Evolutionary conservation across 495 filamentous ascomycete genomes (phyloP).

Genomic region (Penicillium paradoxum): DNA sequence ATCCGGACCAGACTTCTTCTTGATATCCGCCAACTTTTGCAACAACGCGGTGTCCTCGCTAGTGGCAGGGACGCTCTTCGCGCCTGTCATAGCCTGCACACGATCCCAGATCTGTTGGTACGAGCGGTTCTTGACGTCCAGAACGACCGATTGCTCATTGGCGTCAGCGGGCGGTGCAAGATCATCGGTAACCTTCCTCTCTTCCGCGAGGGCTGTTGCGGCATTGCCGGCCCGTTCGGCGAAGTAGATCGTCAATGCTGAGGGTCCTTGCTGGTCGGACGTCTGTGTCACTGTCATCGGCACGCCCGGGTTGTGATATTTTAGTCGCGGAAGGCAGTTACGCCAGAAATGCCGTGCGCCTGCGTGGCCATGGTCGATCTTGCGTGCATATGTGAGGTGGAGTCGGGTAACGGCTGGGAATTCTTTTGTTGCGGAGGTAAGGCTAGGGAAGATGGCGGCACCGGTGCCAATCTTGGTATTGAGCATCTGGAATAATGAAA

Average conservation of each 20-base stretch:
- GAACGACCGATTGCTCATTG: conserved; percentile 31
- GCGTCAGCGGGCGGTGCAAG: conserved; percentile 31
- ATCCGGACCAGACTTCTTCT: conserved; percentile 48
- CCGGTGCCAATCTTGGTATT: conserved; percentile 70
- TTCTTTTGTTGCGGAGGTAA: conserved; percentile 43
- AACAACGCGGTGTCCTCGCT: conserved; percentile 57
- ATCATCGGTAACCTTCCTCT: conserved; percentile 26
- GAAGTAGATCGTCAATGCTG: conserved; percentile 78
- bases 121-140: conserved; percentile 35
- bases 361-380: conserved; percentile 56
- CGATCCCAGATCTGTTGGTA: conserved; percentile 58
- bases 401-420: conserved; percentile 64
- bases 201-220: conserved; percentile 21
- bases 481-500: conserved; percentile 53
- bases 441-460: conserved; percentile 68
- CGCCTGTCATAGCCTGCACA: conserved; percentile 65
- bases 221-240: conserved; percentile 34
- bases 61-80: conserved; percentile 53
- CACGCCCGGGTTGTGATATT: conserved; percentile 87
- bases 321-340: conserved; percentile 72
- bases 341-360: conserved; percentile 91
- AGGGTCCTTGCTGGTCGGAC: conserved; percentile 43
- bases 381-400: conserved; percentile 72
- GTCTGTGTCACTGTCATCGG: conserved; percentile 75
- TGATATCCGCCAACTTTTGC: conserved; percentile 54